phyloP scores from a whole-genome alignment of 129 eudicot genomes.

The Helianthus tuberosus region DNA sequence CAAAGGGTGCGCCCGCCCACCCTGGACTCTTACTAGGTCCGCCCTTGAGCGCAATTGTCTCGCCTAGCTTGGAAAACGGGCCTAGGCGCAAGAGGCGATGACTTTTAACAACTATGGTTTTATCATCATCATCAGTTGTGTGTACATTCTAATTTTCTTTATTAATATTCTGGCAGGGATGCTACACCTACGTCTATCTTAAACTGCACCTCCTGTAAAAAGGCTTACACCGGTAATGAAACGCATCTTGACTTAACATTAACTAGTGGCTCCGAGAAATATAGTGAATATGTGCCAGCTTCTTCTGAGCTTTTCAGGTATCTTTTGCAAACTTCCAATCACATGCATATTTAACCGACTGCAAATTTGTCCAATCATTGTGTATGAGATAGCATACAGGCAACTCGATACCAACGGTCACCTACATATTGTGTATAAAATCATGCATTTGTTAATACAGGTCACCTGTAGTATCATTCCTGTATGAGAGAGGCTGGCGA shows the following conservation, averaged over 20 bases:
- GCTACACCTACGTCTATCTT: slow-evolving; percentile 48
- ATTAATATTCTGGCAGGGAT: slow-evolving; percentile 42
- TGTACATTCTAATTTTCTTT: not conserved
- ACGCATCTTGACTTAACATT: slow-evolving; percentile 75
- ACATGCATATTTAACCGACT: not conserved
- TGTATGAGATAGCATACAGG: not conserved
- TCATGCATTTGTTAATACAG: slow-evolving; percentile 39
- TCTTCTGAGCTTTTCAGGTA: slow-evolving; percentile 95
- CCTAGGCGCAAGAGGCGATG: too few species aligned
- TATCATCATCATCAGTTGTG: too few species aligned
- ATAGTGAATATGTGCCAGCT: slow-evolving; percentile 65
- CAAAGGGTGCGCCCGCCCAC: too few species aligned
- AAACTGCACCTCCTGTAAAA: slow-evolving; percentile 64
- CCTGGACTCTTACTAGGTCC: too few species aligned
- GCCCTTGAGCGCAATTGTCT: too few species aligned
- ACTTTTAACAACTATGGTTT: too few species aligned
- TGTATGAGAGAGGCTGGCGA: slow-evolving; percentile 97
- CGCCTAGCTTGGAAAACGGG: too few species aligned
- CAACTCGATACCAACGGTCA: not conserved
- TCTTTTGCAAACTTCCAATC: not conserved
- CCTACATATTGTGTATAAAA: not conserved
- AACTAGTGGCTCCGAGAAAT: slow-evolving; percentile 62
- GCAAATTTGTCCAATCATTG: not conserved
- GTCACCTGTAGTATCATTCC: slow-evolving; percentile 69
- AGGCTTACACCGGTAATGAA: slow-evolving; percentile 63